phyloP scores from a whole-genome alignment of 2,329 filamentous ascomycete genomes.

The Fusarium heterosporum region DNA sequence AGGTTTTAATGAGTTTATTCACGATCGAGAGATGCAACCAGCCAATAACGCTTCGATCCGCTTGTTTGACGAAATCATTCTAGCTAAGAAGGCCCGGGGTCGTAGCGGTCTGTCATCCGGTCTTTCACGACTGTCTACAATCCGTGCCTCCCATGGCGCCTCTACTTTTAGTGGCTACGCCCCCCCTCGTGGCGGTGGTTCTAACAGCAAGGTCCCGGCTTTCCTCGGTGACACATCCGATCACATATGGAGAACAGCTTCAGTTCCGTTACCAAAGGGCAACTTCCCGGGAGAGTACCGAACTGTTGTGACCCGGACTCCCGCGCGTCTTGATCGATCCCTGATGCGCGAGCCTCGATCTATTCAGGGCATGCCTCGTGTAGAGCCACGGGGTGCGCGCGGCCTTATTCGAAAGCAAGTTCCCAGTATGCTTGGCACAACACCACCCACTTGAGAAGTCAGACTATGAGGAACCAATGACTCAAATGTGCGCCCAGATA shows the following conservation, averaged over 20 bases:
- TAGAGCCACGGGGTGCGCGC: conserved; percentile 63
- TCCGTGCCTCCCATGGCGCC: conserved; percentile 66
- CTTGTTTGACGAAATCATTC: conserved; percentile 85
- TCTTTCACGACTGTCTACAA: conserved; percentile 70
- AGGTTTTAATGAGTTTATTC: conserved; percentile 84
- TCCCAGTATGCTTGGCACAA: conserved; percentile 59
- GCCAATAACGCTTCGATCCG: conserved; percentile 74
- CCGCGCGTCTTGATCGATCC: conserved; percentile 83
- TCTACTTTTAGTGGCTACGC: conserved; percentile 56
- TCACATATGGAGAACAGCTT: conserved; percentile 81
- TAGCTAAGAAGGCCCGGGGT: conserved; percentile 78
- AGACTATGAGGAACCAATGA: not conserved
- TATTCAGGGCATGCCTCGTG: conserved; percentile 85
- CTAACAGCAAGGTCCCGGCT: conserved; percentile 59
- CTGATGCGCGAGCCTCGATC: conserved; percentile 93
- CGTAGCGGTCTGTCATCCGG: conserved; percentile 74
- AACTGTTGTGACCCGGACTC: conserved; percentile 72
- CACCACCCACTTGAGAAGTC: conserved; percentile 53
- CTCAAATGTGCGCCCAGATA: conserved; percentile 10
- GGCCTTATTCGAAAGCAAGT: conserved; percentile 69
- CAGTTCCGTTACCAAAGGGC: conserved; percentile 69
- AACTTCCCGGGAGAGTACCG: conserved; percentile 74
- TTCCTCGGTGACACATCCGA: conserved; percentile 80
- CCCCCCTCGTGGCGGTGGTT: conserved; percentile 50
- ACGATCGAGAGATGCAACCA: conserved; percentile 77